phyloP scores from a whole-genome alignment of 345 rosid species.

The Gossypium turneri region DNA sequence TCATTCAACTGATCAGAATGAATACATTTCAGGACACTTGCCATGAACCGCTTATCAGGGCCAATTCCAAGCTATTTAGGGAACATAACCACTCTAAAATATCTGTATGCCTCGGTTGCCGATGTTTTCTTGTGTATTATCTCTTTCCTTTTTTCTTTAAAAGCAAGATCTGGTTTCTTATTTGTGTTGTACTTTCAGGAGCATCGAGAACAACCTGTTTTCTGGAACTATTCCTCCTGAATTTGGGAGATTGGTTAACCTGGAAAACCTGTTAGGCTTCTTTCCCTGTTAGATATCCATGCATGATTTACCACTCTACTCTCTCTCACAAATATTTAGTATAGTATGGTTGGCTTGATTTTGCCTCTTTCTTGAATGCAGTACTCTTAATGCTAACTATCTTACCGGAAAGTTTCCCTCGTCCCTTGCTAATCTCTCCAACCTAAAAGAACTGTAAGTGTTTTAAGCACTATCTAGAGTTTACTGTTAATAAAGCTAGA shows the following conservation, averaged over 20 bases:
- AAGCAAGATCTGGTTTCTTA: too few species aligned
- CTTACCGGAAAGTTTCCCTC: conserved; percentile 16
- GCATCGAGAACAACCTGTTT: conserved; percentile 17
- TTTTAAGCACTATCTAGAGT: neutral
- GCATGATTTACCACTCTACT: neutral
- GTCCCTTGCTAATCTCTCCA: conserved; percentile 5
- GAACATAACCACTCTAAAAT: conserved; percentile 32
- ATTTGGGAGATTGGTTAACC: conserved; percentile 15
- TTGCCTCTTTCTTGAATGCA: conserved; percentile 1
- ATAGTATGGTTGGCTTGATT: neutral
- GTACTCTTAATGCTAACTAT: conserved; percentile 12
- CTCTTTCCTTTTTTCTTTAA: neutral
- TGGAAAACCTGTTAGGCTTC: conserved; percentile 13
- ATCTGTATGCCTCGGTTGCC: conserved; percentile 27
- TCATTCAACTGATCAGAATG: neutral
- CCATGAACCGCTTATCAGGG: conserved; percentile 43
- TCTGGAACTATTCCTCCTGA: conserved; percentile 15
- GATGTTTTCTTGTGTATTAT: neutral
- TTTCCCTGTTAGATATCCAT: neutral
- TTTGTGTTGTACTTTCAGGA: neutral
- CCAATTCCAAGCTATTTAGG: conserved; percentile 37
- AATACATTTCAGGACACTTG: conserved; percentile 31
- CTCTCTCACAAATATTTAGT: neutral
- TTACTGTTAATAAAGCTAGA: neutral
- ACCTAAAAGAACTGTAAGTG: conserved; percentile 5